Conservation (phyloP, 805 yeast genomes). For the Myxozyma mucilagina region DNA sequence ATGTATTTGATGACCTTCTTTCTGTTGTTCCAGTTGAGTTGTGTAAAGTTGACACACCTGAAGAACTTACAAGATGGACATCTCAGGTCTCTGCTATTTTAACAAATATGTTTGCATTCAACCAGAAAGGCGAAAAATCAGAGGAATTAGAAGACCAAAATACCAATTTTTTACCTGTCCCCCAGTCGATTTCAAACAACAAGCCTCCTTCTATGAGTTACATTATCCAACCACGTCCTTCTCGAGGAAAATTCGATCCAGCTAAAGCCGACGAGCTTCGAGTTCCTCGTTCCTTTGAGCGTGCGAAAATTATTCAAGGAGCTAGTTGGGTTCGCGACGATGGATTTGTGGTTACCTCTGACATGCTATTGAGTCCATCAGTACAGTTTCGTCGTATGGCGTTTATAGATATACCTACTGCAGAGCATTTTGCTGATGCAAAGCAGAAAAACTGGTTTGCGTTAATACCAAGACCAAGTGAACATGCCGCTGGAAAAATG, state of each 20-base stretch:
- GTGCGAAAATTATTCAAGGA: slow-evolving; percentile 61
- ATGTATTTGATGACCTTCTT: slow-evolving; percentile 39
- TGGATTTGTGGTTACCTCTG: slow-evolving; percentile 62
- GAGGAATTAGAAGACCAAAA: too few species aligned
- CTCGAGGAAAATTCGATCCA: slow-evolving; percentile 74
- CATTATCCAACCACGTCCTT: slow-evolving; percentile 63
- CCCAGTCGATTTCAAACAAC: slow-evolving; percentile 11
- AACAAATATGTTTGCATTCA: too few species aligned
- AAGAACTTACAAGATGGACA: slow-evolving; percentile 1
- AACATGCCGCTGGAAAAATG: slow-evolving; percentile 29
- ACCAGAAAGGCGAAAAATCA: too few species aligned
- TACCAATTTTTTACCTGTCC: slow-evolving; percentile 6
- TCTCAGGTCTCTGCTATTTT: not conserved
- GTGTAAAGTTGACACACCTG: not conserved
- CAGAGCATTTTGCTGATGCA: slow-evolving; percentile 44
- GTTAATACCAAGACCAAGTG: slow-evolving; percentile 15
- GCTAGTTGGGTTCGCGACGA: slow-evolving; percentile 54
- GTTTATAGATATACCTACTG: slow-evolving; percentile 71
- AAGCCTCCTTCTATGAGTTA: slow-evolving; percentile 58
- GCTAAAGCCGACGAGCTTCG: slow-evolving; percentile 67
- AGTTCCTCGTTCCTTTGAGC: slow-evolving; percentile 64
- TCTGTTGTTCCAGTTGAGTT: slow-evolving; percentile 28
- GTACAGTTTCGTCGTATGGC: slow-evolving; percentile 60
- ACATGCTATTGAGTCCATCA: slow-evolving; percentile 69
- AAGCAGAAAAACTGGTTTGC: slow-evolving; percentile 23